Evolutionary conservation across 2,329 filamentous ascomycete genomes (phyloP).

Genomic region (Nothophaeocryptopus gaeumannii): DNA sequence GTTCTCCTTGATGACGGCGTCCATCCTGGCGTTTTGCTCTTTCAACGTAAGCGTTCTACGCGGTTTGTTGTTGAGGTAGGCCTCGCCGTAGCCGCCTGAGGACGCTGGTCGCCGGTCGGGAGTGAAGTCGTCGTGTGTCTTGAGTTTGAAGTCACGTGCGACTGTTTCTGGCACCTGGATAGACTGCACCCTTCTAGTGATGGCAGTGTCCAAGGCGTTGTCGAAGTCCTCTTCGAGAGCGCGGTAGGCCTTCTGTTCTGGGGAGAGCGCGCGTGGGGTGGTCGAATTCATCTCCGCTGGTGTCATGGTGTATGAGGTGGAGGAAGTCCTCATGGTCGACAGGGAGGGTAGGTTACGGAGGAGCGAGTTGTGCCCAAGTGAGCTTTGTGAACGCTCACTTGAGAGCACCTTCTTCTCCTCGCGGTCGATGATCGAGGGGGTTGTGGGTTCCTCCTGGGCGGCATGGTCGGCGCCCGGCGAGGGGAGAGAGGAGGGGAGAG

Average conservation of each 20-base stretch:
- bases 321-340: slow-evolving; percentile 6
- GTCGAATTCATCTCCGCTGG: slow-evolving; percentile 8
- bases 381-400: slow-evolving; percentile 1
- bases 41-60: slow-evolving; percentile 70
- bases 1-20: slow-evolving; percentile 94
- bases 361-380: slow-evolving; percentile 1
- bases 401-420: neutral
- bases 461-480: neutral
- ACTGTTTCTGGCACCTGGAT: slow-evolving; percentile 14
- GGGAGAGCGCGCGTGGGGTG: slow-evolving; percentile 11
- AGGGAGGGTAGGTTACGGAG: slow-evolving; percentile 8
- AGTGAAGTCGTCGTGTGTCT: slow-evolving; percentile 6
- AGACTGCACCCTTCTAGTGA: slow-evolving; percentile 9
- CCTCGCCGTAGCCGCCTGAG: slow-evolving; percentile 16
- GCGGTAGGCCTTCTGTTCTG: slow-evolving; percentile 11
- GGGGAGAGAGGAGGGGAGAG: slow-evolving; percentile 1
- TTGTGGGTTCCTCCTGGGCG: neutral
- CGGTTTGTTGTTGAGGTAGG: slow-evolving; percentile 15
- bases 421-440: neutral
- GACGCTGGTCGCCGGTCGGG: slow-evolving; percentile 14
- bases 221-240: slow-evolving; percentile 12
- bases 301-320: slow-evolving; percentile 6
- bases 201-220: slow-evolving; percentile 11
- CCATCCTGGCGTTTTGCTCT: slow-evolving; percentile 96
- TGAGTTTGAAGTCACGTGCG: slow-evolving; percentile 14